Conservation (phyloP, 768 basidiomycete species). For the Pholiota molesta region DNA sequence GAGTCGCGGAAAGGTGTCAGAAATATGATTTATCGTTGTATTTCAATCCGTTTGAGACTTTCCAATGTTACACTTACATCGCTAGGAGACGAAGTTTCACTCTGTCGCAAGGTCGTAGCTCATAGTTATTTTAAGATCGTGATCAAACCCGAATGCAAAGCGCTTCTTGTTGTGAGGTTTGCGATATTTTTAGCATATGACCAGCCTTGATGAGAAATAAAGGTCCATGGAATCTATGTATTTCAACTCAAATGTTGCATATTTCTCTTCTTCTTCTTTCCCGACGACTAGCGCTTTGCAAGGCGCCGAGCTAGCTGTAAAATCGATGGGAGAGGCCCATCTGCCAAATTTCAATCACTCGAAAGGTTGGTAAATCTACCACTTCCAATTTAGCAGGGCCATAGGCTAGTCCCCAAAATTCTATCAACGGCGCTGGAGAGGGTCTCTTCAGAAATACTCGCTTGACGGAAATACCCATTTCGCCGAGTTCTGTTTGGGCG, state of each 20-base stretch:
- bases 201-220: background rate
- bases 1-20: background rate
- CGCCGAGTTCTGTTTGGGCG: background rate
- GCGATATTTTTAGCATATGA: background rate
- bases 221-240: background rate
- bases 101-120: background rate
- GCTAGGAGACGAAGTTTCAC: slow-evolving; percentile 1
- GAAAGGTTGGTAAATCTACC: too few relatives aligned
- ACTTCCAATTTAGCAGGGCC: background rate
- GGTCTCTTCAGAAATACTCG: background rate
- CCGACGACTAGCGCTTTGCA: background rate
- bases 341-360: too few relatives aligned
- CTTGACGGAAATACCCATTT: background rate
- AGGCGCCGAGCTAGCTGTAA: too few relatives aligned
- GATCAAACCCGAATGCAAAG: background rate
- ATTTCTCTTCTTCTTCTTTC: background rate
- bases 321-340: too few relatives aligned
- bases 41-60: background rate
- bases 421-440: background rate
- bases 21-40: background rate
- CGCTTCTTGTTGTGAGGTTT: background rate
- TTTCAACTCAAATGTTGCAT: background rate
- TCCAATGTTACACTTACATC: background rate
- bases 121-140: background rate
- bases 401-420: too few relatives aligned